These are phyloP conservation scores for Conoideocrella luteorostrata DNA, from an alignment of 2,329 filamentous ascomycete genomes.

Conservation along the genomic window DNA sequence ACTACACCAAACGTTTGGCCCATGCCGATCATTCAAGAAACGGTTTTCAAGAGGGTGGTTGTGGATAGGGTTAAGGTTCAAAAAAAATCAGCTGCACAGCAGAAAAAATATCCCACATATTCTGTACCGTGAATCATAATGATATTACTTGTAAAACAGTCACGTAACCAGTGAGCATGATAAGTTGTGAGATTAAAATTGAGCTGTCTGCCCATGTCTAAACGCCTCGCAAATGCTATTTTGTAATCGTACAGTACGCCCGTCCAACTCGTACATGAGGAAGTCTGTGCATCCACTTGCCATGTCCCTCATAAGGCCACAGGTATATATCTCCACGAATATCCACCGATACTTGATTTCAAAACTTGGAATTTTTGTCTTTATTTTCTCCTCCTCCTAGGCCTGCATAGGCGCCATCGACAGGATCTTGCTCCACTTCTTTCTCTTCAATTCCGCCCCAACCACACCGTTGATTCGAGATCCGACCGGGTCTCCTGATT, in stretches of 20 bases:
- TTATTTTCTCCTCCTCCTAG: slow-evolving; percentile 22
- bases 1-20: too few species aligned
- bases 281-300: background rate
- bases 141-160: background rate
- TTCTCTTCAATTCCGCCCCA: slow-evolving; percentile 79
- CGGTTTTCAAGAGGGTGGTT: too few species aligned
- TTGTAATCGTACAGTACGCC: slow-evolving; percentile 27
- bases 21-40: too few species aligned
- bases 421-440: slow-evolving; percentile 97
- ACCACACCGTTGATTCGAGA: slow-evolving; percentile 89
- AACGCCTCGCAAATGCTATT: slow-evolving; percentile 30
- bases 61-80: too few species aligned
- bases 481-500: slow-evolving; percentile 91
- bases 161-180: background rate
- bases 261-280: slow-evolving; percentile 20
- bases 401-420: slow-evolving; percentile 76
- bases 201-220: slow-evolving; percentile 16
- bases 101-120: too few species aligned
- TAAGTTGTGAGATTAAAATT: slow-evolving; percentile 7
- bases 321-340: too few species aligned
- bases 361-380: background rate
- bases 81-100: too few species aligned
- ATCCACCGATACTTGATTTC: too few species aligned
- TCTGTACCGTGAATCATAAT: too few species aligned
- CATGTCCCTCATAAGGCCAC: too few species aligned